phyloP scores from a whole-genome alignment of 1,284 basidiomycete species.

The Somion occarium region DNA sequence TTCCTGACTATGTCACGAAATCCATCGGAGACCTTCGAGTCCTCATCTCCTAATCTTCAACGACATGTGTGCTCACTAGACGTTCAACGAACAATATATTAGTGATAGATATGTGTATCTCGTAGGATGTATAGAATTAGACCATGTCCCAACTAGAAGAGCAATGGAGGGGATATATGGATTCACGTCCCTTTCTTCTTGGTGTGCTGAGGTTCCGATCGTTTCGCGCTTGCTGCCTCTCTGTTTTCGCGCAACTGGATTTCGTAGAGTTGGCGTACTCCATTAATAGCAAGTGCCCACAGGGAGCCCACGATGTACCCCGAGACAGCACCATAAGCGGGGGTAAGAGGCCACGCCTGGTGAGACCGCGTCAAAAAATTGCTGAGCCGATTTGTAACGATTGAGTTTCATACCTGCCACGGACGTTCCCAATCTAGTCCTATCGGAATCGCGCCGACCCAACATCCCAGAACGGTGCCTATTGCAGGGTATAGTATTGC shows the following conservation, averaged over 20 bases:
- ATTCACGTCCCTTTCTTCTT: not conserved
- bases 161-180: not conserved
- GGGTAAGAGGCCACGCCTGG: conserved; percentile 79
- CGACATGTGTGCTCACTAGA: too few species aligned
- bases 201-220: not conserved
- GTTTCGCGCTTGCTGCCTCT: not conserved
- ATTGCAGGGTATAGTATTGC: conserved; percentile 75
- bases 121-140: not conserved
- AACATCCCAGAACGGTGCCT: conserved; percentile 71
- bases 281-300: conserved; percentile 46
- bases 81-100: too few species aligned
- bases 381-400: too few species aligned
- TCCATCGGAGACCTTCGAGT: conserved; percentile 72
- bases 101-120: too few species aligned
- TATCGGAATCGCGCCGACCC: conserved; percentile 78
- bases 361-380: conserved; percentile 3
- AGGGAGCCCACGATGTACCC: conserved; percentile 69
- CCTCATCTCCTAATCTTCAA: conserved; percentile 14
- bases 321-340: conserved; percentile 60
- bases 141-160: not conserved
- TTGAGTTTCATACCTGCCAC: conserved; percentile 77
- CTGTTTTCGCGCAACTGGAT: not conserved
- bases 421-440: conserved; percentile 94
- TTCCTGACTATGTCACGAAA: conserved; percentile 79
- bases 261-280: conserved; percentile 33